Evolutionary conservation across 108 stramenopile genomes (phyloP).

Genomic region (Cyclotella cryptica): DNA sequence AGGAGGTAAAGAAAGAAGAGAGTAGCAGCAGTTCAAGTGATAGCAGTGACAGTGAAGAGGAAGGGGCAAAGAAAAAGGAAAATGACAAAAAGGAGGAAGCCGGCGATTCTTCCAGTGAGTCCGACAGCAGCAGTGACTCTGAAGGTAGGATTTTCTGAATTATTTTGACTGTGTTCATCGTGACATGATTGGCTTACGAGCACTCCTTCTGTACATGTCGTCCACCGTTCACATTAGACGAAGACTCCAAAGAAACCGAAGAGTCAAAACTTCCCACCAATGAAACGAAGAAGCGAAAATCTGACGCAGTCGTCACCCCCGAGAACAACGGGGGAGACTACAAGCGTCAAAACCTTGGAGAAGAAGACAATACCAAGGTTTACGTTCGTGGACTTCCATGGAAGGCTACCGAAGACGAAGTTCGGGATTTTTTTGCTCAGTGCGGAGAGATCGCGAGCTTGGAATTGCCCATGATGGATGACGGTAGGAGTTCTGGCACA

Average conservation of each 20-base stretch:
- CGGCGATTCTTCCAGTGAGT: not conserved
- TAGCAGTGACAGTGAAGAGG: not conserved
- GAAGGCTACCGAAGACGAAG: constrained; percentile 88
- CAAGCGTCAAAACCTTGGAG: constrained; percentile 38
- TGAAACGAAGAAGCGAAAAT: constrained; percentile 74
- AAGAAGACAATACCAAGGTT: constrained; percentile 62
- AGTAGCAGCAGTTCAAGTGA: not conserved
- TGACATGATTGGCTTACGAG: not conserved
- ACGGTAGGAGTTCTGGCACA: constrained; percentile 87
- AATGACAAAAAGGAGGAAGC: not conserved
- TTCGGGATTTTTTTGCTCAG: constrained; percentile 86
- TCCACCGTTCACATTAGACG: constrained; percentile 4
- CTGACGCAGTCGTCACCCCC: constrained; percentile 49
- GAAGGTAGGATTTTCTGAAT: not conserved
- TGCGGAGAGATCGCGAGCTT: constrained; percentile 80
- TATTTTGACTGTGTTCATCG: not conserved
- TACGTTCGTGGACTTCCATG: constrained; percentile 96
- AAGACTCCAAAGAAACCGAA: constrained; percentile 49
- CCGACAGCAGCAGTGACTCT: not conserved
- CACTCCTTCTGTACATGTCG: not conserved
- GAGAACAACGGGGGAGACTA: constrained; percentile 19
- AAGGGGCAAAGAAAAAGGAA: not conserved
- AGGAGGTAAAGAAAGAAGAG: not conserved
- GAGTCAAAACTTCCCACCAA: constrained; percentile 44
- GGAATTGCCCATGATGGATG: constrained; percentile 89